Conservation (phyloP, 2,329 filamentous ascomycete species). For the Talaromyces sp. region DNA sequence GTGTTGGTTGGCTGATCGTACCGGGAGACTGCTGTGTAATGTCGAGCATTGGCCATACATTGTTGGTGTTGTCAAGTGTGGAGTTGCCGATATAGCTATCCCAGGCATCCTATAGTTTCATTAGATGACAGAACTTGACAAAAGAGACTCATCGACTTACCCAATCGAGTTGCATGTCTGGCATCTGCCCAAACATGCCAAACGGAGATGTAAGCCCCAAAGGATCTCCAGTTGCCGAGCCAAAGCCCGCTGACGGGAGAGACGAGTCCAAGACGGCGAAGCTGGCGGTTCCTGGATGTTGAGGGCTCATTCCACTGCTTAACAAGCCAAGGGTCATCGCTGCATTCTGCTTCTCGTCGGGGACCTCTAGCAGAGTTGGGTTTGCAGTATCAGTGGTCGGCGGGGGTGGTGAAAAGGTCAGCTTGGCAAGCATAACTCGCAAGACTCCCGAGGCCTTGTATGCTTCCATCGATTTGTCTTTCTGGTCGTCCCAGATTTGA, state of each 20-base stretch:
- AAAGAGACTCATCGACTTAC: constrained; percentile 33
- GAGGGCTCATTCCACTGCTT: constrained; percentile 56
- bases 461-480: constrained; percentile 78
- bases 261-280: constrained; percentile 26
- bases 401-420: constrained; percentile 41
- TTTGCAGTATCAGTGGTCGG: constrained; percentile 17
- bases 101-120: constrained; percentile 56
- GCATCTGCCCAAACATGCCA: constrained; percentile 51
- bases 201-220: constrained; percentile 50
- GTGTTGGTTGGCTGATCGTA: constrained; percentile 11
- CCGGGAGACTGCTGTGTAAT: constrained; percentile 19
- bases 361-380: constrained; percentile 29
- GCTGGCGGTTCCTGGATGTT: constrained; percentile 25
- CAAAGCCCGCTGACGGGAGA: constrained; percentile 21
- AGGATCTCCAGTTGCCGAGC: constrained; percentile 24
- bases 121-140: constrained; percentile 15
- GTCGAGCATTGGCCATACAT: constrained; percentile 35
- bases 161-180: constrained; percentile 55
- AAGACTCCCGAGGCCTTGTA: constrained; percentile 79
- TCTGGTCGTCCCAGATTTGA: constrained; percentile 73
- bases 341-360: constrained; percentile 58
- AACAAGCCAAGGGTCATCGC: constrained; percentile 68
- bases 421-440: constrained; percentile 77
- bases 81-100: constrained; percentile 63
- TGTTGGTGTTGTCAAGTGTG: constrained; percentile 36